Evolutionary conservation across 768 basidiomycete genomes (phyloP).

Genomic region (Myochromella boudieri): DNA sequence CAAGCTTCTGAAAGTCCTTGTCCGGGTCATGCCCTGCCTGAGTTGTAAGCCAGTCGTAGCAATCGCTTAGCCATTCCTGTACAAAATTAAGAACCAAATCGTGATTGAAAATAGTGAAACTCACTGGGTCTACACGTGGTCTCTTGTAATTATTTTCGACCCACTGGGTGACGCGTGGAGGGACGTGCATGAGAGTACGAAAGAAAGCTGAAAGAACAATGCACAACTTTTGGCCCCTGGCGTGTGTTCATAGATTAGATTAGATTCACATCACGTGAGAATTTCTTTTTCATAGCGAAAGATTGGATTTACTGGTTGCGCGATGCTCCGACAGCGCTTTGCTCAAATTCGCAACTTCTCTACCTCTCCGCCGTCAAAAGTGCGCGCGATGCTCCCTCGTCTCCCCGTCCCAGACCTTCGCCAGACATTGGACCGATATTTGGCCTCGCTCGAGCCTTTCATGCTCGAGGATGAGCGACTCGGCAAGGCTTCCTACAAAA

Average conservation of each 20-base stretch:
- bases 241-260: slow-evolving; percentile 27
- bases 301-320: not conserved
- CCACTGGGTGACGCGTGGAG: slow-evolving; percentile 47
- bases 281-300: not conserved
- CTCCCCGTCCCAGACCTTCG: slow-evolving; percentile 82
- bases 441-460: slow-evolving; percentile 76
- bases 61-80: slow-evolving; percentile 77
- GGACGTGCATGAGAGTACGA: slow-evolving; percentile 26
- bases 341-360: slow-evolving; percentile 17
- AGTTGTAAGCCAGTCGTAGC: slow-evolving; percentile 61
- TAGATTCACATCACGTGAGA: slow-evolving; percentile 23
- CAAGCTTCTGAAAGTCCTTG: slow-evolving; percentile 49
- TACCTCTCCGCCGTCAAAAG: slow-evolving; percentile 11
- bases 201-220: slow-evolving; percentile 4
- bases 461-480: slow-evolving; percentile 70
- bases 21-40: slow-evolving; percentile 48
- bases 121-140: slow-evolving; percentile 64
- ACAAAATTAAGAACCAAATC: slow-evolving; percentile 1
- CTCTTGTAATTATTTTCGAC: slow-evolving; percentile 54
- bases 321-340: slow-evolving; percentile 18
- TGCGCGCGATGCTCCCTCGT: slow-evolving; percentile 43
- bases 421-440: slow-evolving; percentile 73
- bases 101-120: slow-evolving; percentile 13
- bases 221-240: not conserved
- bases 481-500: slow-evolving; percentile 50